These are phyloP conservation scores for Zygosaccharomyces siamensis DNA, from an alignment of 805 yeast species.

Conservation along the genomic window DNA sequence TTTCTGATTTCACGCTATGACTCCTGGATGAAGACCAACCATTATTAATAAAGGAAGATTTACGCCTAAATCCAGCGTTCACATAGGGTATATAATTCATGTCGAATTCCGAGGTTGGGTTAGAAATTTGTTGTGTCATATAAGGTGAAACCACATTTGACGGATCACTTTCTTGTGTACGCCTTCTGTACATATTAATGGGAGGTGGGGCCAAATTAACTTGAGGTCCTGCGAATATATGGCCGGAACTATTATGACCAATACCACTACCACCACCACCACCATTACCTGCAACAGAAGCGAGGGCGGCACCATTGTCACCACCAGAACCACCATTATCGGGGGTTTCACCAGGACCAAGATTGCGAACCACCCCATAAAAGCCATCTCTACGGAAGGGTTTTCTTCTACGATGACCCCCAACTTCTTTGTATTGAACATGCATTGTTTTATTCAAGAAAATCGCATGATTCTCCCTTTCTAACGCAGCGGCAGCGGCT, in stretches of 20 bases:
- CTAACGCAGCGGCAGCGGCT: conserved; percentile 84
- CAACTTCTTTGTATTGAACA: conserved; percentile 73
- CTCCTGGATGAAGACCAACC: conserved; percentile 17
- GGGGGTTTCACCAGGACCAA: conserved; percentile 12
- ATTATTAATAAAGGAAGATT: conserved; percentile 19
- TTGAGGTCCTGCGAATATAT: conserved; percentile 33
- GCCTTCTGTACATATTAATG: conserved; percentile 52
- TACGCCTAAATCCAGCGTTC: conserved; percentile 20
- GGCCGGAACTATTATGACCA: conserved; percentile 14
- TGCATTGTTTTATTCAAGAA: conserved; percentile 72
- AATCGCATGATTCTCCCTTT: conserved; percentile 75
- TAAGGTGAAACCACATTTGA: background rate
- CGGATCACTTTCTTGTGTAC: conserved; percentile 21
- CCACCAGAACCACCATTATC: conserved; percentile 17
- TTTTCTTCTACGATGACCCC: conserved; percentile 23
- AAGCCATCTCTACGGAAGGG: conserved; percentile 23
- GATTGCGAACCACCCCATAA: conserved; percentile 19
- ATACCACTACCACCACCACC: conserved; percentile 25
- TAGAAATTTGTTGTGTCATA: conserved; percentile 7
- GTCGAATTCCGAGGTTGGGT: conserved; percentile 20
- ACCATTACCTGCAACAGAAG: conserved; percentile 15
- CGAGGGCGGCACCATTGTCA: background rate
- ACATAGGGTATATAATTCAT: conserved; percentile 18
- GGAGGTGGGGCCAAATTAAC: conserved; percentile 78
- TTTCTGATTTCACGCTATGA: conserved; percentile 13